Conservation (phyloP, 805 yeast species). For the Starmerella sirachaensis region DNA sequence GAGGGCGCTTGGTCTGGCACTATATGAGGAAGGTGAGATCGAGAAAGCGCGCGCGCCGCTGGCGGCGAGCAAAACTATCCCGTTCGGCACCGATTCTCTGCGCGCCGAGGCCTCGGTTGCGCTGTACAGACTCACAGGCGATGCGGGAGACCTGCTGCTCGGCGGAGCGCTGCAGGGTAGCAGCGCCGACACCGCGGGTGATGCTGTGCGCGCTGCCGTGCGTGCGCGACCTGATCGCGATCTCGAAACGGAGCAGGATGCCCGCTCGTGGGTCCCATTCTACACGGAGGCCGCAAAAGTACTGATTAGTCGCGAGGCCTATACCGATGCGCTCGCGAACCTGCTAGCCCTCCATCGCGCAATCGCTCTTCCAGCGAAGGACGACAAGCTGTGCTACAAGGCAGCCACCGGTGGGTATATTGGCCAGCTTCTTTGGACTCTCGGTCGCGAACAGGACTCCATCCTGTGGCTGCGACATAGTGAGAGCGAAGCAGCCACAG, state of each 20-base stretch:
- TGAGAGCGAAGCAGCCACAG: slow-evolving; percentile 11
- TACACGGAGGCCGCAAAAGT: slow-evolving; percentile 21
- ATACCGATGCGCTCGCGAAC: slow-evolving; percentile 20
- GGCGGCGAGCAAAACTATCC: slow-evolving; percentile 22
- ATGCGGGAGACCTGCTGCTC: slow-evolving; percentile 1
- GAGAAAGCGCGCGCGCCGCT: slow-evolving; percentile 24
- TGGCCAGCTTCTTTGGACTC: slow-evolving; percentile 23
- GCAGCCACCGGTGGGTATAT: slow-evolving; percentile 20
- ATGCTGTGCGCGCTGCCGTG: too few relatives aligned
- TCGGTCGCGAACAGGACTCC: slow-evolving; percentile 17
- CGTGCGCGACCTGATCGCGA: neutral
- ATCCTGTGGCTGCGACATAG: slow-evolving; percentile 17
- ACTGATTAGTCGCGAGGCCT: slow-evolving; percentile 11
- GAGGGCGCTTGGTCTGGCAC: slow-evolving; percentile 25
- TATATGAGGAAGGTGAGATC: slow-evolving; percentile 10
- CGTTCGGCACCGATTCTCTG: slow-evolving; percentile 23
- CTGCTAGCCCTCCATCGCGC: slow-evolving; percentile 22
- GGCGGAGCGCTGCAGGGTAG: slow-evolving; percentile 3
- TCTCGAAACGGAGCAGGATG: slow-evolving; percentile 1
- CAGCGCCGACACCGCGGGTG: slow-evolving; percentile 5
- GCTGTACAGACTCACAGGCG: slow-evolving; percentile 14
- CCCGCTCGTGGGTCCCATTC: slow-evolving; percentile 9
- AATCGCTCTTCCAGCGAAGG: slow-evolving; percentile 5
- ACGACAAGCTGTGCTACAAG: slow-evolving; percentile 18
- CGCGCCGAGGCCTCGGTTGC: slow-evolving; percentile 21